Percentiles rank a stretch among this genome's conserved stretches.
Conservation (phyloP, 768 basidiomycete species). For the Gymnopilus junonius region DNA sequence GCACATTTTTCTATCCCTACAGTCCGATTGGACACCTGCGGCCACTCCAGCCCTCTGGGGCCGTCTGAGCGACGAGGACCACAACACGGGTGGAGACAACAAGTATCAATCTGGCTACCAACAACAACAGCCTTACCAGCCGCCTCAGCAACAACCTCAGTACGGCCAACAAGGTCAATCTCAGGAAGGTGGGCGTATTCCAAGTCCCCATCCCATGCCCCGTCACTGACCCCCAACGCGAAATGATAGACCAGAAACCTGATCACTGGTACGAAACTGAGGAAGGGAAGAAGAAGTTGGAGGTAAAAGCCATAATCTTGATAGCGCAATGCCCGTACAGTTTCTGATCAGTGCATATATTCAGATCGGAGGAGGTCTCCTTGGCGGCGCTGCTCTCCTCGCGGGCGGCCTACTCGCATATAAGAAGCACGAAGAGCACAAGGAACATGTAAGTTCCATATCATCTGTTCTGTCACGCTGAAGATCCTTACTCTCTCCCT, state of each 20-base stretch:
- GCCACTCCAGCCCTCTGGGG: conserved; percentile 73
- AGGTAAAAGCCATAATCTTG: neutral
- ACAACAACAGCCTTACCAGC: conserved; percentile 31
- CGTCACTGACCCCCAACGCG: too few species aligned
- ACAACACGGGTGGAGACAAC: conserved; percentile 7
- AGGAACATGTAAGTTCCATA: conserved; percentile 52
- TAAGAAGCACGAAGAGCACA: conserved; percentile 58
- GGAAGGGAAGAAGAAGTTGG: neutral
- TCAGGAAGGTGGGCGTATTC: neutral
- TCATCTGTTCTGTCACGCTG: neutral
- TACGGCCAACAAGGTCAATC: conserved; percentile 22
- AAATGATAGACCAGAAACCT: neutral
- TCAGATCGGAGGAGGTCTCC: conserved; percentile 69
- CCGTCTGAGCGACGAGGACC: conserved; percentile 39
- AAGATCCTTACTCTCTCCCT: neutral
- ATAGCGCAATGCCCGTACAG: too few species aligned
- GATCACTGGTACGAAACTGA: neutral
- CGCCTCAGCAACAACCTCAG: conserved; percentile 27
- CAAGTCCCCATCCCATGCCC: neutral
- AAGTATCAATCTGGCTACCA: conserved; percentile 32
- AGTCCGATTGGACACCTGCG: conserved; percentile 73
- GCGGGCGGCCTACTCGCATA: conserved; percentile 56
- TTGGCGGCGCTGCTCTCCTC: conserved; percentile 54
- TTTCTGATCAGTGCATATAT: neutral
- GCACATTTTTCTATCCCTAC: neutral